Base-by-base conservation (phyloP, 768 basidiomycete genomes). In the Panellus pusillus region DNA sequence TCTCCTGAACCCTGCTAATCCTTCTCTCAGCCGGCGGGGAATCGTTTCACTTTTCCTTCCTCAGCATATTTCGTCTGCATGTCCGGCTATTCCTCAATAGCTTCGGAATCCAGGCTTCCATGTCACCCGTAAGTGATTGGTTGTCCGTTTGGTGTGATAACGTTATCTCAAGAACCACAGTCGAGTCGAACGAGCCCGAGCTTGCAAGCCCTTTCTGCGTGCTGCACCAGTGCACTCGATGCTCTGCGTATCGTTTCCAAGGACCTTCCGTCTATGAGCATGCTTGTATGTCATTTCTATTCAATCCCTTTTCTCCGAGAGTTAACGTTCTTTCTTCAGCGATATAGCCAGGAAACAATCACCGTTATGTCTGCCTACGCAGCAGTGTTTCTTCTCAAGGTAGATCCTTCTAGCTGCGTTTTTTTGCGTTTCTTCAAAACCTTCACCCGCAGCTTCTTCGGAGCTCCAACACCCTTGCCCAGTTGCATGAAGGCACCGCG, bases 291-390 rank as follows among this genome's bases (percentile, higher is more conserved):
- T 69, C 27, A 14, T 20, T 15, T 36, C 42, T 29, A 41, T 9
- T 41, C 24, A 46, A 37, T 42, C 24, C 44, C 18, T 9, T 29
- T 50, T 19, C 45, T 37, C 44, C 36, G 8, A 37, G 18, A 44
- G 58, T 62, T 32, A 63, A 32, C 55, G 38, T 14, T 55, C 53
- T 40, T n/a, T n/a, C 44, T 51, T 14, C 66, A 92, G 90, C 85
- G 86, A 41, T 93, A 93, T 61, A 81, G 87, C 8, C 91, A 93
- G 72, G 91, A 93, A 66, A 86, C 88, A 5, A 82, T 91, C 55
- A 85, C 87, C 8, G 81, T 88, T 42, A 93, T 93, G 91, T 88
- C 87, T 17, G 91, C 89, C 20, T 93, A 93, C 63, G 83, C 87
- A 43, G 90, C 91, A 17, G 83, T 93, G 35, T 87, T 91, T 65